Evolutionary conservation across 2,329 filamentous ascomycete species (phyloP).

Genomic region (Monosporascus cannonballus): DNA sequence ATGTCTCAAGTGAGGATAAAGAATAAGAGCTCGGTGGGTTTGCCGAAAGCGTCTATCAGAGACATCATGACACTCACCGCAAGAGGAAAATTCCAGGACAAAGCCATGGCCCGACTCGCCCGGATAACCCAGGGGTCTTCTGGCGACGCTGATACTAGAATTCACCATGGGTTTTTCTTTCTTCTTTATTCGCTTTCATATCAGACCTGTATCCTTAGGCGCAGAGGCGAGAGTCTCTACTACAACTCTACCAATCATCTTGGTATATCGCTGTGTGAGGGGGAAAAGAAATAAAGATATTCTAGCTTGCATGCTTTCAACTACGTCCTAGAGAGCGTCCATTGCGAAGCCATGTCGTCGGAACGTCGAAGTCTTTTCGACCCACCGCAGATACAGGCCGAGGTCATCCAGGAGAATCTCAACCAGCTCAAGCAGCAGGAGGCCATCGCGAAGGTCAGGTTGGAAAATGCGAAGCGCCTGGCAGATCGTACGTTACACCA

Average conservation of each 20-base stretch:
- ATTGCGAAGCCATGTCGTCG: not conserved
- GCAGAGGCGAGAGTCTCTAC: too few species aligned
- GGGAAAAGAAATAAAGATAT: too few species aligned
- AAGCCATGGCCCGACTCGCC: slow-evolving; percentile 7
- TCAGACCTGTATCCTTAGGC: not conserved
- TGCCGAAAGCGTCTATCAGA: not conserved
- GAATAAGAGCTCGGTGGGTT: slow-evolving; percentile 3
- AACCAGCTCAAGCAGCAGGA: not conserved
- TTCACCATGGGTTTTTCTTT: not conserved
- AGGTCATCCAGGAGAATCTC: not conserved
- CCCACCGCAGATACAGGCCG: not conserved
- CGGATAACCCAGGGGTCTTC: slow-evolving; percentile 9
- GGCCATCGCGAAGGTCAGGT: not conserved
- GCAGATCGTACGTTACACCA: not conserved
- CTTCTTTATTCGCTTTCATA: not conserved
- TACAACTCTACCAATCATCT: too few species aligned
- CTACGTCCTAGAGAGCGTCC: not conserved
- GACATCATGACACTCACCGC: slow-evolving; percentile 5
- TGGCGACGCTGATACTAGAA: not conserved
- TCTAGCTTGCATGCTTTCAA: not conserved
- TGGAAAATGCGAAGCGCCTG: not conserved
- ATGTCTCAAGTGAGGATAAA: slow-evolving; percentile 4
- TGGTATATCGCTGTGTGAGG: too few species aligned
- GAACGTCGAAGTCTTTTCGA: not conserved
- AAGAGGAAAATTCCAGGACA: slow-evolving; percentile 10